phyloP scores from a whole-genome alignment of 2,329 filamentous ascomycete genomes.

The Ceratocystis variospora region DNA sequence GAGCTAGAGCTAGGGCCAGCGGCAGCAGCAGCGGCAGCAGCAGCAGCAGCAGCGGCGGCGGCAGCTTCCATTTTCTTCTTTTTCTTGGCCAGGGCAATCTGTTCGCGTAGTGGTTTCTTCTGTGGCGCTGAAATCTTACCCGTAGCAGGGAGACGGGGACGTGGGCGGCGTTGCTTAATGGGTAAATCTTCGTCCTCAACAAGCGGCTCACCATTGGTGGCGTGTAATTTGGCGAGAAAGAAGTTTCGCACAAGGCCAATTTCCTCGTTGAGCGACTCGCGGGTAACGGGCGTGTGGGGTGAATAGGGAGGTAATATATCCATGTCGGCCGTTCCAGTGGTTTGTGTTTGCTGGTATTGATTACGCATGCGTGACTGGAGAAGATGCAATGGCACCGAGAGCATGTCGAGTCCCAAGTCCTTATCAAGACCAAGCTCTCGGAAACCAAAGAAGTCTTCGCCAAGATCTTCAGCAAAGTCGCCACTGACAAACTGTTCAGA shows the following conservation, averaged over 20 bases:
- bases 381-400: slow-evolving; percentile 86
- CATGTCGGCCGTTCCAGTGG: slow-evolving; percentile 44
- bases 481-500: slow-evolving; percentile 94
- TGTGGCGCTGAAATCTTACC: slow-evolving; percentile 79
- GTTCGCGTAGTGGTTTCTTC: slow-evolving; percentile 69
- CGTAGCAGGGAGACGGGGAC: slow-evolving; percentile 52
- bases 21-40: background rate
- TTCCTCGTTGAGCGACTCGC: slow-evolving; percentile 61
- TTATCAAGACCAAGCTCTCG: slow-evolving; percentile 83
- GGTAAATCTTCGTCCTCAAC: slow-evolving; percentile 92
- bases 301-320: slow-evolving; percentile 54
- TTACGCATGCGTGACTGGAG: slow-evolving; percentile 81
- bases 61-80: slow-evolving; percentile 62
- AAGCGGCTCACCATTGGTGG: slow-evolving; percentile 50
- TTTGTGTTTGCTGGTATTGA: slow-evolving; percentile 64
- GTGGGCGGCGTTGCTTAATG: slow-evolving; percentile 68
- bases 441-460: slow-evolving; percentile 98
- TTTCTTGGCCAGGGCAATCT: slow-evolving; percentile 73
- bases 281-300: slow-evolving; percentile 62
- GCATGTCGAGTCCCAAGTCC: slow-evolving; percentile 74
- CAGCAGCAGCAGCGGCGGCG: slow-evolving; percentile 19
- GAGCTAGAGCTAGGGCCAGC: background rate
- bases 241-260: slow-evolving; percentile 84
- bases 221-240: slow-evolving; percentile 77
- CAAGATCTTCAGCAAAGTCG: slow-evolving; percentile 94